Percentiles rank a stretch among this genome's conserved stretches.
These are phyloP conservation scores for Pseudozyma pruni DNA, from an alignment of 1,284 basidiomycete species.

Conservation along the genomic window DNA sequence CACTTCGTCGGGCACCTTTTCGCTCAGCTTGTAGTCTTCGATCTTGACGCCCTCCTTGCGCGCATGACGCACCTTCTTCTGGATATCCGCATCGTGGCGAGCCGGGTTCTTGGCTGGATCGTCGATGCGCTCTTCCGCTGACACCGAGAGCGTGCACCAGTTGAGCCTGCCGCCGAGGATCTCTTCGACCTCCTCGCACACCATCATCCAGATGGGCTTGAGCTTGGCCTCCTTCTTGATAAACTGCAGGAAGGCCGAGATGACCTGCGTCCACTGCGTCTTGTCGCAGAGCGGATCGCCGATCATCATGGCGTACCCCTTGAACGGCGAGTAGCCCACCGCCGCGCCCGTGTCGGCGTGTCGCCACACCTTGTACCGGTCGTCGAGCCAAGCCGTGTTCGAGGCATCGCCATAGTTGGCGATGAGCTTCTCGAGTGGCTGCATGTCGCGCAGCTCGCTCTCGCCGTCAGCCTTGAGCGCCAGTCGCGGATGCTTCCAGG, in stretches of 20 bases:
- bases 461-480: slow-evolving; percentile 31
- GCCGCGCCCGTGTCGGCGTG: slow-evolving; percentile 71
- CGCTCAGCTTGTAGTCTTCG: slow-evolving; percentile 60
- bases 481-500: slow-evolving; percentile 46
- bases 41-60: slow-evolving; percentile 72
- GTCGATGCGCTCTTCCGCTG: slow-evolving; percentile 73
- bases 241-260: slow-evolving; percentile 70
- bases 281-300: slow-evolving; percentile 72
- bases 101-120: slow-evolving; percentile 70
- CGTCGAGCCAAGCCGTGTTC: slow-evolving; percentile 73
- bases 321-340: slow-evolving; percentile 70
- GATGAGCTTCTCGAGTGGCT: slow-evolving; percentile 70
- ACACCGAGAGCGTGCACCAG: slow-evolving; percentile 72
- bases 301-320: slow-evolving; percentile 70
- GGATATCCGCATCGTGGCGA: slow-evolving; percentile 70
- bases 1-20: slow-evolving; percentile 69
- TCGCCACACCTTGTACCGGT: slow-evolving; percentile 73
- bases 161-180: slow-evolving; percentile 71
- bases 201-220: slow-evolving; percentile 73
- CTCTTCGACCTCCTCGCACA: slow-evolving; percentile 70
- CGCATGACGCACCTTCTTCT: slow-evolving; percentile 72
- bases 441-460: slow-evolving; percentile 54
- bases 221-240: slow-evolving; percentile 69
- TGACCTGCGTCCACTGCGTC: slow-evolving; percentile 70
- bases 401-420: slow-evolving; percentile 74